phyloP scores from a whole-genome alignment of 768 basidiomycete species.

The Suillus spraguei region DNA sequence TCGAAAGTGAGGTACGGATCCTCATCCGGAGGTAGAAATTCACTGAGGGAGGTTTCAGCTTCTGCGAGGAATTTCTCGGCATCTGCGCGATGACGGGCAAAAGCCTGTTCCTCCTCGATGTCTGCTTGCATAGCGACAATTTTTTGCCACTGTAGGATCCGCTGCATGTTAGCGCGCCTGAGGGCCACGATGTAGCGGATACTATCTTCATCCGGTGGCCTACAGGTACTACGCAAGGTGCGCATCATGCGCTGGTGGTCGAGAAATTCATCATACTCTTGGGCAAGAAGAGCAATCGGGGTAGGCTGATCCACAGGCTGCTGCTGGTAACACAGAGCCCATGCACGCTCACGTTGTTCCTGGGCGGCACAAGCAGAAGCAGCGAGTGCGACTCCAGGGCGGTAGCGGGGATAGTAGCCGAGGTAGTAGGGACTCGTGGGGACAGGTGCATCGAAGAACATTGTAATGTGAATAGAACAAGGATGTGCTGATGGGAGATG shows the following conservation, averaged over 20 bases:
- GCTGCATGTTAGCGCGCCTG: background rate
- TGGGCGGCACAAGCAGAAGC: constrained; percentile 25
- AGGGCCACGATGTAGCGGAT: background rate
- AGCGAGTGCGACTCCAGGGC: background rate
- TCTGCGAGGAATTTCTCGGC: background rate
- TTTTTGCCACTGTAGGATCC: background rate
- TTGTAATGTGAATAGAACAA: background rate
- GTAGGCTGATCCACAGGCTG: background rate
- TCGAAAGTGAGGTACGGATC: background rate
- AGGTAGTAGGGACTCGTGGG: background rate
- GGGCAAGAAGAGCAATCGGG: constrained; percentile 5
- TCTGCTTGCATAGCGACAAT: background rate
- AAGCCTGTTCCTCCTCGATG: background rate
- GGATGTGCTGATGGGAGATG: background rate
- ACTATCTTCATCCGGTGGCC: background rate
- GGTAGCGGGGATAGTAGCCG: background rate
- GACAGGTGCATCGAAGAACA: background rate
- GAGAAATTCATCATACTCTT: constrained; percentile 1
- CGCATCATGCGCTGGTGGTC: background rate
- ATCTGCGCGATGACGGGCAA: background rate
- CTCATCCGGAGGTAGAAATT: background rate
- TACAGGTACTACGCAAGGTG: background rate
- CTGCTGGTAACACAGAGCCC: background rate
- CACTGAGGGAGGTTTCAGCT: background rate
- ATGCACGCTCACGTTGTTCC: background rate